Evolutionary conservation across 2,329 filamentous ascomycete species (phyloP), one percentile per base, ranked within the genome.

Genomic region (Pseudopyricularia javanii): DNA sequence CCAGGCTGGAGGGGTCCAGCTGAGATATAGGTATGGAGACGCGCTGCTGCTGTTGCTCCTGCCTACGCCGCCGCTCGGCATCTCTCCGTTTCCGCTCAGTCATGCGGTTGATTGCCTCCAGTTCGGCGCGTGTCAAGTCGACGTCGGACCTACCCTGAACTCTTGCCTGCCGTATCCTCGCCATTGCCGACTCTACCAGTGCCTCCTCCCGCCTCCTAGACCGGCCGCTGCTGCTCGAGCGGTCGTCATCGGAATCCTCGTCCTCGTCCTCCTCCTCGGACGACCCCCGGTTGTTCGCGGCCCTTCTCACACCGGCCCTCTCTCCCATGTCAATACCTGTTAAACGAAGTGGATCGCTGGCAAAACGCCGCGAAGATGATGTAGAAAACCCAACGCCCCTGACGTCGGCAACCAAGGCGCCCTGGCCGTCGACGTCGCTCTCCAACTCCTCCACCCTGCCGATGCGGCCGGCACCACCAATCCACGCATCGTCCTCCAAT

Each of bases 151-250:
- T 85, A 57, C 90, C 90, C 62, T 82, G 82, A 57, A 80, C 80
- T 64, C 88, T 83, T 15, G 91, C 89, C 58, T 82, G 79, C 58
- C 83, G 80, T 63, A 96, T 94, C 59, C 88, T 85, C 60, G 83
- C 82, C 66, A 94, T 70, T 40, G 91, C 91, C 58, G 81, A 81
- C 58, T 90, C 84, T 57, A 93, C 81, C 60, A 95, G 68, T 57
- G 78, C 76, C 59, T 91, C 85, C 64, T 95, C 88, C 59, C 79
- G 79, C 54, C 87, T 82, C 60, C 73, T 56, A 17, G 55, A 32
- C 71, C 53, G 71, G 70, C 17, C 32, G 12, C 47, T 49, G 14
- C 12, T 28, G 14, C 24, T 49, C 6, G 26, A 32, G 24, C 47
- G 15, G 45, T 74, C 70, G 54, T 74, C 62, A 51, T 57, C 66